A percentile compares a stretch with the other conserved stretches of the same genome.
These are phyloP conservation scores for Pyrenophora tritici-repentis DNA, from an alignment of 2,329 filamentous ascomycete species.

Conservation along the genomic window DNA sequence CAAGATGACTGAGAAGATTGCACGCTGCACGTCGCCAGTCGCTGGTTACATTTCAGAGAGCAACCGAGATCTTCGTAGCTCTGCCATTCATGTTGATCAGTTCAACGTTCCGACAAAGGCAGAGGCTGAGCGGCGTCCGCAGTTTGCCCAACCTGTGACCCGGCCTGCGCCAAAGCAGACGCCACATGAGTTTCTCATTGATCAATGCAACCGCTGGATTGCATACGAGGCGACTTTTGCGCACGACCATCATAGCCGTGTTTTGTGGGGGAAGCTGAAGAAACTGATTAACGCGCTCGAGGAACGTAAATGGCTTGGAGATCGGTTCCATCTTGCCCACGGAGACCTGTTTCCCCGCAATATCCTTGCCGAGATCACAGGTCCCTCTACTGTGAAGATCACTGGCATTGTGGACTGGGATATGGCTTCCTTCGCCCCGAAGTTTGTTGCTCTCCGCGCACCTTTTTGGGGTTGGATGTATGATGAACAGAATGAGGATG, in stretches of 20 bases:
- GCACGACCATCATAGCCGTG: background rate
- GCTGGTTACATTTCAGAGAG: background rate
- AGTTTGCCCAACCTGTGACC: background rate
- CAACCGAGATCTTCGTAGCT: background rate
- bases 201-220: conserved; percentile 6
- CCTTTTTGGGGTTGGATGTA: conserved; percentile 9
- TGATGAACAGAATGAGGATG: conserved; percentile 5
- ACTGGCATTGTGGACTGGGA: conserved; percentile 44
- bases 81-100: background rate
- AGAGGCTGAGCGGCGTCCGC: background rate
- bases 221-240: background rate
- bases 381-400: conserved; percentile 3
- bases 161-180: conserved; percentile 3
- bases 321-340: conserved; percentile 20
- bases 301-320: conserved; percentile 2
- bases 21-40: background rate
- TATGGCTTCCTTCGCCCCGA: conserved; percentile 33
- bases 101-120: background rate
- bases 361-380: conserved; percentile 27
- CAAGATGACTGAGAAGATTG: conserved; percentile 4
- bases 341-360: conserved; percentile 38
- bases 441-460: conserved; percentile 23
- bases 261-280: background rate
- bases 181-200: background rate
- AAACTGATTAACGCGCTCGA: background rate